Conservation (phyloP, 2,329 filamentous ascomycete species). For the Fusarium sp. region DNA sequence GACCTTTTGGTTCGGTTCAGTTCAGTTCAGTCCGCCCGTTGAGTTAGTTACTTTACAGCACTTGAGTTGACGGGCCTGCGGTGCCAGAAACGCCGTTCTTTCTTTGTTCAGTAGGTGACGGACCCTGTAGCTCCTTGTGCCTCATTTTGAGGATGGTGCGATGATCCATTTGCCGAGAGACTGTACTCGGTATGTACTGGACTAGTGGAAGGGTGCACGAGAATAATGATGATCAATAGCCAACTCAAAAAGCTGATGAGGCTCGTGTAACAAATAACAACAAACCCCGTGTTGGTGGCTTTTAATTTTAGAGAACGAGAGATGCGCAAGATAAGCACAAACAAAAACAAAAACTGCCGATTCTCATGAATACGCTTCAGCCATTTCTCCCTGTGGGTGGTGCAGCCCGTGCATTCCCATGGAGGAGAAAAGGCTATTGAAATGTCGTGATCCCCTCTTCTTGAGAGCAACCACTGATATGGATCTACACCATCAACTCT, state of each 20-base stretch:
- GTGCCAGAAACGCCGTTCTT: slow-evolving; percentile 16
- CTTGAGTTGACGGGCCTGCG: neutral
- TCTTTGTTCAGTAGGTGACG: slow-evolving; percentile 10
- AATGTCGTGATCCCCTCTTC: slow-evolving; percentile 1
- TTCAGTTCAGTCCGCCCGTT: neutral
- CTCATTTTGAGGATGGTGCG: slow-evolving; percentile 27
- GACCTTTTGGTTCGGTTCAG: neutral
- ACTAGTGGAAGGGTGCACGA: neutral
- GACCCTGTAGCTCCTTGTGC: slow-evolving; percentile 28
- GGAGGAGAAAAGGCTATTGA: neutral
- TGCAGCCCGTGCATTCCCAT: slow-evolving; percentile 4
- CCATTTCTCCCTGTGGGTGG: neutral
- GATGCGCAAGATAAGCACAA: neutral
- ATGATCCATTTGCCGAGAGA: neutral
- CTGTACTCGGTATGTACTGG: neutral
- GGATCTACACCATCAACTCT: slow-evolving; percentile 10
- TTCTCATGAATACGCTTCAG: neutral
- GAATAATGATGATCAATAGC: neutral
- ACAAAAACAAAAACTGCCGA: neutral
- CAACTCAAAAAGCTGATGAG: neutral
- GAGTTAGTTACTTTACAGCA: neutral
- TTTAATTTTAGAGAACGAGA: neutral
- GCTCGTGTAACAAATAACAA: neutral
- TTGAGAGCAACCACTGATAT: neutral
- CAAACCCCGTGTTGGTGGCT: neutral